phyloP scores from a whole-genome alignment of 768 basidiomycete species.

The Russula ochroleuca region DNA sequence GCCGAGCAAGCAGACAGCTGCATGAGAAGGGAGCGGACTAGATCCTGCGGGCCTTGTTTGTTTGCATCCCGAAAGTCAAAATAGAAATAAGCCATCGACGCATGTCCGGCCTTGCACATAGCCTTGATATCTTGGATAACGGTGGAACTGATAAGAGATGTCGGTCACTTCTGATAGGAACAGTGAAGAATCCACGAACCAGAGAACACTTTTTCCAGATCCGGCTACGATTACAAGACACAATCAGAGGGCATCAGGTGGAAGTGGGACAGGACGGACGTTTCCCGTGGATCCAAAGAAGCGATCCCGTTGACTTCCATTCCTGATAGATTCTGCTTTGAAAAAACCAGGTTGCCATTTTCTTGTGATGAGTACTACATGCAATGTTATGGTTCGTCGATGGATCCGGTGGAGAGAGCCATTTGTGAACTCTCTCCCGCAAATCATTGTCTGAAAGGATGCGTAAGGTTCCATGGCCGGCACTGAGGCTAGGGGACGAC shows the following conservation, averaged over 20 bases:
- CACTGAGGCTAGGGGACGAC: no score
- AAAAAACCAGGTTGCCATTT: neutral
- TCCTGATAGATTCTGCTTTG: neutral
- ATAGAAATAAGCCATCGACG: neutral
- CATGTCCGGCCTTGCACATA: neutral
- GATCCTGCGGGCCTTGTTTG: neutral
- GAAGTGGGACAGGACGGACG: neutral
- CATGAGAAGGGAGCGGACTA: neutral
- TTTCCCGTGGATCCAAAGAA: conserved; percentile 1
- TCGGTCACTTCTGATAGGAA: neutral
- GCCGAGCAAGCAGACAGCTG: neutral
- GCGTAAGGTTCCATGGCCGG: no score
- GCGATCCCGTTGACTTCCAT: neutral
- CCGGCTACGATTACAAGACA: neutral
- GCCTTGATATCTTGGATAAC: neutral
- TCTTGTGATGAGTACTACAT: neutral
- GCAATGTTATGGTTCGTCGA: neutral
- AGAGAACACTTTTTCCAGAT: neutral
- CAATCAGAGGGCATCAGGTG: neutral
- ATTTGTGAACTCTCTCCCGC: neutral
- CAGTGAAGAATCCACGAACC: neutral
- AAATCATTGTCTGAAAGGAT: no score
- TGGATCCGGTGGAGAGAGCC: conserved; percentile 1
- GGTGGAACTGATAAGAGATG: neutral
- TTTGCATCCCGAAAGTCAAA: neutral